Conservation (phyloP, 108 stramenopile genomes). For the Pinguiococcus pyrenoidosus region DNA sequence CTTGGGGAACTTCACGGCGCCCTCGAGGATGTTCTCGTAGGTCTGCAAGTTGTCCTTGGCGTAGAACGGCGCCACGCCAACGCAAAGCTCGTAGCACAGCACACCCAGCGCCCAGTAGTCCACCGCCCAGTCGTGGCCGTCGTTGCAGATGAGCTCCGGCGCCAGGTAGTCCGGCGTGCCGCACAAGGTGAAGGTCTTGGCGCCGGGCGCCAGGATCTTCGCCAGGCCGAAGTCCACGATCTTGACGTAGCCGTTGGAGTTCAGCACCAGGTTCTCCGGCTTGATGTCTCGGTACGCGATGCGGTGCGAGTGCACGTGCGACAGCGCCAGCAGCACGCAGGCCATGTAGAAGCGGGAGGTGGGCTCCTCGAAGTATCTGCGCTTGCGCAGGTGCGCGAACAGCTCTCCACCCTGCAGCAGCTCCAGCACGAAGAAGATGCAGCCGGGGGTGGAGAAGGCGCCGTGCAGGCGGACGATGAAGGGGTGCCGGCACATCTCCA, state of each 20-base stretch:
- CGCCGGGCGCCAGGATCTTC: constrained; percentile 49
- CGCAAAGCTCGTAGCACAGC: constrained; percentile 48
- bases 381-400: constrained; percentile 34
- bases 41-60: constrained; percentile 44
- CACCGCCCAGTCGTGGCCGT: constrained; percentile 61
- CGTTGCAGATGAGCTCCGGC: constrained; percentile 54
- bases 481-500: constrained; percentile 40
- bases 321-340: constrained; percentile 48
- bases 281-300: constrained; percentile 59
- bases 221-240: constrained; percentile 60
- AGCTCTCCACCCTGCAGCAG: constrained; percentile 66
- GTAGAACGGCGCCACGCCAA: constrained; percentile 52
- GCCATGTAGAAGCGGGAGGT: constrained; percentile 5
- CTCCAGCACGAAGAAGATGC: constrained; percentile 37
- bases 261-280: constrained; percentile 55
- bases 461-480: constrained; percentile 37
- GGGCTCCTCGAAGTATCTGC: constrained; percentile 34
- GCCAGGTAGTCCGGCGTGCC: no score
- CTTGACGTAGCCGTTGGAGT: constrained; percentile 48
- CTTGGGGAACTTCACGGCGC: no score
- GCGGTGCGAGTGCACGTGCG: constrained; percentile 44
- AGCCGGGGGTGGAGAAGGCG: constrained; percentile 11
- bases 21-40: constrained; percentile 36
- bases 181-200: no score
- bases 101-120: constrained; percentile 62